These are phyloP conservation scores for Apiotrichum veenhuisii DNA, from an alignment of 1,284 basidiomycete species.

Conservation along the genomic window DNA sequence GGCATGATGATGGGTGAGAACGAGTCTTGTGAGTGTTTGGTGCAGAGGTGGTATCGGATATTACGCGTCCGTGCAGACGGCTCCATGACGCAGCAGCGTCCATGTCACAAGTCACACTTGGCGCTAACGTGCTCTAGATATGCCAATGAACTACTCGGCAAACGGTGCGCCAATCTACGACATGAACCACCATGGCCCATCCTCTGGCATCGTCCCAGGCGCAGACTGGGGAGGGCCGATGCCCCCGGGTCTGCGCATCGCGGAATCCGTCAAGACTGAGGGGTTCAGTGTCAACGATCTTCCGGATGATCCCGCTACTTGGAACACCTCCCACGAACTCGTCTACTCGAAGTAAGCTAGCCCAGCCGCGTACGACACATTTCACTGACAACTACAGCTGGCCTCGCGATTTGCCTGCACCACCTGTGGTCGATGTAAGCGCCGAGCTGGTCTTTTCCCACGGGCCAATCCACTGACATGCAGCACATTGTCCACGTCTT, in stretches of 20 bases:
- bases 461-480: too few relatives aligned
- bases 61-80: too few relatives aligned
- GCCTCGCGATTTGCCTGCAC: conserved; percentile 37
- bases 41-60: too few relatives aligned
- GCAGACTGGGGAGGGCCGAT: not conserved
- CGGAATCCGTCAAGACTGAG: not conserved
- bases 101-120: too few relatives aligned
- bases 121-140: too few relatives aligned
- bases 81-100: too few relatives aligned
- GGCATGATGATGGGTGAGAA: too few relatives aligned
- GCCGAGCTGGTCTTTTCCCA: not conserved
- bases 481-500: conserved; percentile 34
- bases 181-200: not conserved
- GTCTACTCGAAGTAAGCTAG: conserved; percentile 34
- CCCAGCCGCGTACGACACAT: too few relatives aligned
- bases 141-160: too few relatives aligned
- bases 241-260: not conserved
- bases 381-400: conserved; percentile 24
- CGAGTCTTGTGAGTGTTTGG: too few relatives aligned
- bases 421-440: conserved; percentile 28
- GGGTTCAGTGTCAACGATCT: not conserved
- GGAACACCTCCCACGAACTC: not conserved
- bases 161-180: not conserved
- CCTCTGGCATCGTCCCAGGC: not conserved
- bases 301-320: conserved; percentile 1